phyloP scores from a whole-genome alignment of 352 stramenopile species.

The Phytophthora tentaculata region DNA sequence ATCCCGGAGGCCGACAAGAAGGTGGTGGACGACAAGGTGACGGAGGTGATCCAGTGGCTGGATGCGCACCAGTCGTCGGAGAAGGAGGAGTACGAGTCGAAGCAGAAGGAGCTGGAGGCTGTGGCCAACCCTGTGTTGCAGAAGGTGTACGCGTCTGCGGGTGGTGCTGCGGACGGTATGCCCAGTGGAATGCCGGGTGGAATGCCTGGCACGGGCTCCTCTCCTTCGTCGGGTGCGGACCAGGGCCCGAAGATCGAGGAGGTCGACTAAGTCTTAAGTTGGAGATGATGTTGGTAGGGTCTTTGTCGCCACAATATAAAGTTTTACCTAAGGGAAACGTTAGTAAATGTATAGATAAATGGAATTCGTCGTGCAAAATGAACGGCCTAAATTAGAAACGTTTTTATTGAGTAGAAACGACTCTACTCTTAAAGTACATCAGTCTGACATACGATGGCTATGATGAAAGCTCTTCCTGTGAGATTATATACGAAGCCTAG shows the following conservation, averaged over 20 bases:
- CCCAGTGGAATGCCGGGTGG: conserved; percentile 21
- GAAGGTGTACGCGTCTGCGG: conserved; percentile 78
- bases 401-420: too few species aligned
- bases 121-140: conserved; percentile 88
- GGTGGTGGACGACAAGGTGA: conserved; percentile 88
- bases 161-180: conserved; percentile 31
- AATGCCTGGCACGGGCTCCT: conserved; percentile 26
- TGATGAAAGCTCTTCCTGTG: too few species aligned
- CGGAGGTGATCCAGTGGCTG: conserved; percentile 98
- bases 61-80: conserved; percentile 91
- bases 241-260: conserved; percentile 85
- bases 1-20: conserved; percentile 68
- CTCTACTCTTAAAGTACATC: too few species aligned
- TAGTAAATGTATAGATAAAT: too few species aligned
- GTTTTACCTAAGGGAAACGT: too few species aligned
- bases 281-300: too few species aligned
- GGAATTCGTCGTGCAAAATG: too few species aligned
- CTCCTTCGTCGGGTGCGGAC: conserved; percentile 34
- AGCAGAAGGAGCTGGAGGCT: conserved; percentile 91
- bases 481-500: too few species aligned
- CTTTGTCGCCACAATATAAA: too few species aligned
- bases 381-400: too few species aligned
- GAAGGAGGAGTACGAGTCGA: conserved; percentile 84
- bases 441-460: too few species aligned
- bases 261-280: conserved; percentile 84